Evolutionary conservation across 305 asterid genomes (phyloP), one percentile per base, ranked within the genome.

Genomic region (Petunia hybrid): DNA sequence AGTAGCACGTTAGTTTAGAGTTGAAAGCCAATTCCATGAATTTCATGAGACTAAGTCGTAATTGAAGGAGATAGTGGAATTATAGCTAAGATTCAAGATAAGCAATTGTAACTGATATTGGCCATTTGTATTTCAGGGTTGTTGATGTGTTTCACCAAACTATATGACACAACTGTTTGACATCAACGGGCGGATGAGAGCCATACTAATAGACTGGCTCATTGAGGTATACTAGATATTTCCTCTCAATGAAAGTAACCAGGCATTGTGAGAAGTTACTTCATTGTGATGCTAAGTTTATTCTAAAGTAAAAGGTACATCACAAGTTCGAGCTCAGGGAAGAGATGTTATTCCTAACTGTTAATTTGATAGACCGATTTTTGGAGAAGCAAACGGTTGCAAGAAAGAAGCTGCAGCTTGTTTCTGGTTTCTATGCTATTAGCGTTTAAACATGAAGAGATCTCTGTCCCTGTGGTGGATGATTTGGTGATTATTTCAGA

Each of bases 401-500:
- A 16, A 86, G 89, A 74, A 84, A 84, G 81, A 87, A 84, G 5
- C 84, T 89, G 79, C 91, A 87, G 76, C 89, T 89, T 36, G 90
- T 87, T 76, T 13, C 70, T 89, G n/a, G 85, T 84, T 13, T 88
- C 87, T 7, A 85, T 87, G 88, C 90, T 87, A 45, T 78, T 88
- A 16, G 91, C 91, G 16, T 84, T 89, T 85, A 89, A 89, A 79
- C 85, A 94, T 38, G 99, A 95, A 82, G 98, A 94, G 67, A 91
- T 88, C 74, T 90, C 92, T 0, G 97, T 92, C 13, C 99, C 97
- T 1, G 91, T 91, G 3, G 97, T 95, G 36, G 94, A 92, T 48
- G 99, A 96, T 81, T 77, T 96, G 83, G 82, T 96, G 12, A 82
- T 88, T 75, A 96, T 96, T 65, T 96, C 99, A 8, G 98, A 90